Base-by-base conservation (phyloP, 2,329 filamentous ascomycete genomes). In the Colletotrichum brevisporum region DNA sequence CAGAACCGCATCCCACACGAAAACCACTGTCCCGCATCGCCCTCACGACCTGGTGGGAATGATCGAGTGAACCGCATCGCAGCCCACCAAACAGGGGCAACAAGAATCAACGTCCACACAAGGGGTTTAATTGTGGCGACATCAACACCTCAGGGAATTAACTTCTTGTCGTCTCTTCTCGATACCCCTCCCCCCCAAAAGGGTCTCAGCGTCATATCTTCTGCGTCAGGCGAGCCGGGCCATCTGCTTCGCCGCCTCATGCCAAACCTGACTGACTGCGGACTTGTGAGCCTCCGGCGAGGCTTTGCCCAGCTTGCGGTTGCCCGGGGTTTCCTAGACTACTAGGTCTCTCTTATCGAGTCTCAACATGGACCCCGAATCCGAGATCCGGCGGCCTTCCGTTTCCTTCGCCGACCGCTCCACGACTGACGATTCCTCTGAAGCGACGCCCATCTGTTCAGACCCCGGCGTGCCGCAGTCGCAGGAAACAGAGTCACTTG, bases 271-370 rank as follows among this genome's bases (percentile, higher is more conserved):
- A 61, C 55, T 43, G 27, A 60, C 27, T 45, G 36, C 56, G 43
- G 63, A 69, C 55, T 51, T 69, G 27, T 41, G 56, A 67, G 62
- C 67, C 62, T 60, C 67, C 39, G 55, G 62, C 62, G 56, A 61
- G 67, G 67, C 47, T 36, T 66, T 45, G 63, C 56, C 63, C 63
- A 61, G 51, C 56, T 68, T 59, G 54, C 51, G 59, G 51, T 43
- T n/a, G 36, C 26, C 43, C 52, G 43, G 39, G 50, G 47, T 16
- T 50, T 18, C 21, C 27, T 61, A 57, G 55, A 56, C 62, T 67
- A 56, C 54, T 61, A 67, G 67, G 67, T 69, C 66, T 67, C 21
- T 51, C 18, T 21, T 26, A n/a, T 8, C 13, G 18, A 6, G 12
- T 21, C n/a, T 15, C 31, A 53, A 26, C 45, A 69, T 69, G 67